These are phyloP conservation scores for Malassezia psittaci DNA, from an alignment of 1,284 basidiomycete genomes.

Conservation along the genomic window DNA sequence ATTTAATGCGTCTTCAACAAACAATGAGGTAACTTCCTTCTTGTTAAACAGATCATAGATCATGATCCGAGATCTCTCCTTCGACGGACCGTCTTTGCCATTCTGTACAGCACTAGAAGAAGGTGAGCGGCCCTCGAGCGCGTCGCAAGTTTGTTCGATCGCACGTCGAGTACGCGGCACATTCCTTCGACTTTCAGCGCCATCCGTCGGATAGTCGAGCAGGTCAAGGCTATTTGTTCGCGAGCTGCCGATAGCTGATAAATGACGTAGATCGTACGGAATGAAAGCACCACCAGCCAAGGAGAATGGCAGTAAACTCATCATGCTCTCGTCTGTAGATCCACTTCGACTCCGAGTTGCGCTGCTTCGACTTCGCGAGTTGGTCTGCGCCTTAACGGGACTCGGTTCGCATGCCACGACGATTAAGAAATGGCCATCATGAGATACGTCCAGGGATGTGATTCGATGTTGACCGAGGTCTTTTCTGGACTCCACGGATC, in stretches of 20 bases:
- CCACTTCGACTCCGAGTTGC: neutral
- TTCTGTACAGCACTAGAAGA: neutral
- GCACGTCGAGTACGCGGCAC: neutral
- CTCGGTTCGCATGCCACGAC: slow-evolving; percentile 52
- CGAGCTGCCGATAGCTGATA: neutral
- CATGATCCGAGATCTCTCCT: neutral
- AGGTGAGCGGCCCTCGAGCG: neutral
- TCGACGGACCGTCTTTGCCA: neutral
- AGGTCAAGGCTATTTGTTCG: neutral
- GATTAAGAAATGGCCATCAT: slow-evolving; percentile 71
- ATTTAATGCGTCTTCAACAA: slow-evolving; percentile 62
- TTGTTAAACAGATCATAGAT: slow-evolving; percentile 7
- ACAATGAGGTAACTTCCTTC: slow-evolving; percentile 54
- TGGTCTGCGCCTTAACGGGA: neutral
- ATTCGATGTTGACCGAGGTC: slow-evolving; percentile 68
- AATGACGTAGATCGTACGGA: neutral
- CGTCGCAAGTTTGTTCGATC: neutral
- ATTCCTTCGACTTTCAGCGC: neutral
- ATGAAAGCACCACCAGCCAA: neutral
- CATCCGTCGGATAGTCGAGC: neutral
- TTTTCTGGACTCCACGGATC: slow-evolving; percentile 63
- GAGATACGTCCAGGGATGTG: slow-evolving; percentile 73
- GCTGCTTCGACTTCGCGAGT: neutral
- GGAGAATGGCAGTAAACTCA: neutral
- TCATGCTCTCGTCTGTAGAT: neutral